Evolutionary conservation across 345 rosid species (phyloP).

Genomic region (Streptanthus diversifolius): DNA sequence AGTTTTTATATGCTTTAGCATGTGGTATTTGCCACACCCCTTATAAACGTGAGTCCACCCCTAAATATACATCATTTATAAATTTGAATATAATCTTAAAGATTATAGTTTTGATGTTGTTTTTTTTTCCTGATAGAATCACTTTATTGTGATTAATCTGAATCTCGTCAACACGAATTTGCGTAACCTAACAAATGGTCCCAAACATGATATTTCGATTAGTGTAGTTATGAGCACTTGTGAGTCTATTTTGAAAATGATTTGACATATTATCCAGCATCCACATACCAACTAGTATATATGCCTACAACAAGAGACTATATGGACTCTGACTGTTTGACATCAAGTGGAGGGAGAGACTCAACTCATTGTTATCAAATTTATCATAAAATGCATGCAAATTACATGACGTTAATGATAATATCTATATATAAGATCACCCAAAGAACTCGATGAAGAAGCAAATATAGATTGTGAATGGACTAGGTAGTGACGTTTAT

Average conservation of each 20-base stretch:
- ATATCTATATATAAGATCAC: not conserved
- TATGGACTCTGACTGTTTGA: not conserved
- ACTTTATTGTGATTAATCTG: not conserved
- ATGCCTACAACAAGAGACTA: not conserved
- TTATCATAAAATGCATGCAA: not conserved
- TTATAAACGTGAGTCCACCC: no score
- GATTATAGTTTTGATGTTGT: not conserved
- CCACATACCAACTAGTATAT: not conserved
- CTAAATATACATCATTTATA: no score
- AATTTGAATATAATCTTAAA: not conserved
- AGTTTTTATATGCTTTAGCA: no score
- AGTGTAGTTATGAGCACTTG: conserved; percentile 3
- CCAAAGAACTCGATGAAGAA: not conserved
- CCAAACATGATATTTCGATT: not conserved
- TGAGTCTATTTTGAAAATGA: conserved; percentile 4
- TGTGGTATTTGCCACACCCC: no score
- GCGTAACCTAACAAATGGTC: not conserved
- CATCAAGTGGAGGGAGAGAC: not conserved
- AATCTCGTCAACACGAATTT: not conserved
- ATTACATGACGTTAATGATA: not conserved
- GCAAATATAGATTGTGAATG: not conserved
- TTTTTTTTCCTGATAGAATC: not conserved
- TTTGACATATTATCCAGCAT: not conserved
- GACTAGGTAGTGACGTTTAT: not conserved
- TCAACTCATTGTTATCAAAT: not conserved